A percentile compares a stretch with the other conserved stretches of the same genome.
Evolutionary conservation across 192 early-diverging fungal genomes (phyloP).

Genomic region (Lunasporangiospora selenospora): DNA sequence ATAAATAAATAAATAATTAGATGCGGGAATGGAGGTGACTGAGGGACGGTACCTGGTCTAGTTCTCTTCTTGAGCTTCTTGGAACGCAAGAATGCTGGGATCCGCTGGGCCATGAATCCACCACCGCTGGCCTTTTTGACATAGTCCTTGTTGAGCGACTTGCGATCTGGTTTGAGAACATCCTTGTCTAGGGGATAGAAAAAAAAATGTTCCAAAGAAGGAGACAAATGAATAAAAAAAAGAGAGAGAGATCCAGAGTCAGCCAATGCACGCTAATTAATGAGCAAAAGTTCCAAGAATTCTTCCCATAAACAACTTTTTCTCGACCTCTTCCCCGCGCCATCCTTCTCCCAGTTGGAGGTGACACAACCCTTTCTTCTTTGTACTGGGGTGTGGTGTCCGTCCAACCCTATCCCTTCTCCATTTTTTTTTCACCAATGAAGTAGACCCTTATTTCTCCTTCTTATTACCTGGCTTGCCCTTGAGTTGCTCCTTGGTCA

Average conservation of each 20-base stretch:
- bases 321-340: no score
- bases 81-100: constrained; percentile 37
- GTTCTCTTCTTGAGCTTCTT: constrained; percentile 44
- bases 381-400: no score
- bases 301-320: no score
- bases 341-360: no score
- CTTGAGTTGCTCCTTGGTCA: constrained; percentile 47
- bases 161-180: constrained; percentile 36
- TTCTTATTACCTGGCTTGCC: constrained; percentile 48
- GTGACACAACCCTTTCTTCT: no score
- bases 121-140: constrained; percentile 26
- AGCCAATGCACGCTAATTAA: no score
- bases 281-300: no score
- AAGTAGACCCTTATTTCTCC: constrained; percentile 6
- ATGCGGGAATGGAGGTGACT: neutral
- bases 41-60: constrained; percentile 21
- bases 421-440: constrained; percentile 1
- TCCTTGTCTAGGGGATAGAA: constrained; percentile 26
- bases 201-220: neutral
- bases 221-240: neutral
- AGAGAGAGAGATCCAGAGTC: neutral
- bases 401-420: no score
- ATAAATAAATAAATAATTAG: neutral
- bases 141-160: constrained; percentile 34
- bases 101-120: constrained; percentile 43